These are phyloP conservation scores for Ceratobasidium sp. DNA, from an alignment of 1,284 basidiomycete species.

Conservation along the genomic window DNA sequence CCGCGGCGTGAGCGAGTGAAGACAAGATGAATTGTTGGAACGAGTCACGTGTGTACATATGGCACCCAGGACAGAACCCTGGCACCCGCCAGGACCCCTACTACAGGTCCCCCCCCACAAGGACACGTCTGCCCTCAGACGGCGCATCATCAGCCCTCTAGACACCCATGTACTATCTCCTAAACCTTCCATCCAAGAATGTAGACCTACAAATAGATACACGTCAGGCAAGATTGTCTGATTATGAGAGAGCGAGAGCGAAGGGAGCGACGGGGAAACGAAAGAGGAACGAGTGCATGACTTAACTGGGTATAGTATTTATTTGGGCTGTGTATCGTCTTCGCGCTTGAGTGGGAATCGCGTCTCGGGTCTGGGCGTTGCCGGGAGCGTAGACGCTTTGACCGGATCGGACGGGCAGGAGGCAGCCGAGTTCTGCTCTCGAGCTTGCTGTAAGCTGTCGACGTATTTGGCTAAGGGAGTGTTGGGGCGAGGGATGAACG, in stretches of 20 bases:
- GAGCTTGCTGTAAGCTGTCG: neutral
- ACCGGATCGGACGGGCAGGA: neutral
- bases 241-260: too few species aligned
- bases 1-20: neutral
- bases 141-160: neutral
- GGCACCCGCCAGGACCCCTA: neutral
- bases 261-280: neutral
- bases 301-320: neutral
- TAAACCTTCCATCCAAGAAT: neutral
- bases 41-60: neutral
- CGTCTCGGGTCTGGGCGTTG: neutral
- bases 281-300: neutral
- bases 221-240: too few species aligned
- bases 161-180: neutral
- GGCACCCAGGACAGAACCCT: neutral
- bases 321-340: slow-evolving; percentile 1
- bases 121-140: neutral
- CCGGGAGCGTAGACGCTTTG: neutral
- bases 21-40: neutral
- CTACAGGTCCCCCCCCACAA: slow-evolving; percentile 3
- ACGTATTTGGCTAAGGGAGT: neutral
- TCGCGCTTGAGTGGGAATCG: neutral
- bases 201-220: neutral
- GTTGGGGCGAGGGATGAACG: slow-evolving; percentile 14
- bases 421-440: neutral